Evolutionary conservation across 768 basidiomycete genomes (phyloP), one percentile per base, ranked within the genome.

Genomic region (Pilatotrama ljubarskyi): DNA sequence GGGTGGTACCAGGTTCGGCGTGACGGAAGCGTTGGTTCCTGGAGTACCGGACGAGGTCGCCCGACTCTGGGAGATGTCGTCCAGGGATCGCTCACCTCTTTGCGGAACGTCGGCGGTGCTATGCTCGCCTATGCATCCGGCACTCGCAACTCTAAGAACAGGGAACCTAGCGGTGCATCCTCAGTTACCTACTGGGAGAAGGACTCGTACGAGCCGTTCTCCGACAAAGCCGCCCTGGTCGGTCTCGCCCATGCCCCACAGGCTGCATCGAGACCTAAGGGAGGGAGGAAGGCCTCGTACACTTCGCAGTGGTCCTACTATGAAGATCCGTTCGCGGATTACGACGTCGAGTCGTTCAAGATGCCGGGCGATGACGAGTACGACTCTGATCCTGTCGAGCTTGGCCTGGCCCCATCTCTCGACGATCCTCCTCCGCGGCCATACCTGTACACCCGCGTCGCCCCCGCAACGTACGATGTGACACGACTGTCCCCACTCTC

Each of bases 161-260:
- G 67, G 44, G 67, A 71, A 58, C 61, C 74, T 29, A 81, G 77
- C 63, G 76, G 78, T 14, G 76, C 79, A 29, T 73, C 78, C 3
- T 79, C 80, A 50, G 62, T 68, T 13, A 68, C 72, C 17, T 74
- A 74, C 10, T 76, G 76, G 73, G 82, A 82, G 69, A 71, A 74
- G 61, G 64, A 67, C 48, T n/a, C 62, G 0, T 64, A 62, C 17
- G 81, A 84, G 64, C 78, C 82, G 17, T 84, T 83, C 65, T 72
- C 77, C 17, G 81, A 85, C 51, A 76, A 76, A 32, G 69, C 74
- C 13, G 72, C 74, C 6, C 66, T 79, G 10, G 70, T 77, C 61
- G 61, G 43, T 4, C 55, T 62, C 5, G 37, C 61, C 5, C 37
- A 51, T 18, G 17, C 53, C 9, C 42, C 47, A 9, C 46, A 56